Base-by-base conservation (phyloP, 345 rosid species). In the Triadica sebifera region DNA sequence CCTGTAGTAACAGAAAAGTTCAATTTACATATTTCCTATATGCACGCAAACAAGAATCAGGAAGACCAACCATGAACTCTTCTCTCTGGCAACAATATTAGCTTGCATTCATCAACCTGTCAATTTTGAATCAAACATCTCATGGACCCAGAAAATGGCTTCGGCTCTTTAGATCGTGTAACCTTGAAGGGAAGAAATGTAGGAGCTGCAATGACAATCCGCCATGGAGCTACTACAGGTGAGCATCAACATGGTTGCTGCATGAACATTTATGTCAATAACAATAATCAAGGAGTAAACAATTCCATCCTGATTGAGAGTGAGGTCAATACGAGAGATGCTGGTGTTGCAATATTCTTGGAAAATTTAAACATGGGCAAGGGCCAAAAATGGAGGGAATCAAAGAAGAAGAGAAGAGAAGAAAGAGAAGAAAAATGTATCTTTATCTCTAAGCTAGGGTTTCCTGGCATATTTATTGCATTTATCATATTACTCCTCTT, bases 101-200 rank as follows among this genome's bases (percentile, higher is more conserved):
- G 9, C 58, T 12, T 51, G 17, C 53, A 5, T 15, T 38, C 15
- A 25, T 1, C 7, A 41, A 6, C 55, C 29, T 3, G 10, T 43
- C 64, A 10, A 17, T 39, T 9, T 19, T 6, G 22, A 22, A 69
- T 45, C 41, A n/a, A 74, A 15, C 55, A 22, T 29, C 17, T 19
- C 41, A 66, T 81, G 82, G 69, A 51, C 17, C 12, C 69, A 24
- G 86, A 68, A 65, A 59, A 73, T 19, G 19, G 81, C 59, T 11
- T 74, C 0, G 82, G 71, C 38, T 76, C 69, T 7, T 46, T 63
- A 45, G 63, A 75, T 16, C 77, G 79, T 12, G 74, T 86, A 45
- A 78, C 80, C 63, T 20, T 91, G 65, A 83, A 84, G 24, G 97
- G 94, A 56, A 86, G 82, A 65, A 93, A 89, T 71, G 79, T 79